These are phyloP conservation scores for Trametes hirsuta DNA, from an alignment of 1,284 basidiomycete species.

Conservation along the genomic window DNA sequence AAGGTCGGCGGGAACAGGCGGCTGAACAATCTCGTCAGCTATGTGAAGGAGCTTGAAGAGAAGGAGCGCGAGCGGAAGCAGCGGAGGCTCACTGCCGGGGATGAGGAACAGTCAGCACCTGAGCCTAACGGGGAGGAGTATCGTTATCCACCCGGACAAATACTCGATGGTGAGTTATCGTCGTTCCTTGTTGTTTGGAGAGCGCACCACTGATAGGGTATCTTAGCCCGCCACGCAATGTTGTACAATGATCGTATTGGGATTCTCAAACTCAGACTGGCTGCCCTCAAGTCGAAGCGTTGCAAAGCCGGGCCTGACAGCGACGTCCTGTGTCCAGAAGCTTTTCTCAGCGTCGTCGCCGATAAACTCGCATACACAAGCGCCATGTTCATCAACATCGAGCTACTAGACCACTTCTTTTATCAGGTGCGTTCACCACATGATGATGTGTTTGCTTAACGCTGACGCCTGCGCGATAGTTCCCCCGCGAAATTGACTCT, in stretches of 20 bases:
- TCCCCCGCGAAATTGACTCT: conserved; percentile 98
- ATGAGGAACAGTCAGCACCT: conserved; percentile 35
- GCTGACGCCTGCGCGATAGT: conserved; percentile 50
- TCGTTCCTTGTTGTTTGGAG: neutral
- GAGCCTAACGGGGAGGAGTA: conserved; percentile 46
- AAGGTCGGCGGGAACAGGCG: conserved; percentile 86
- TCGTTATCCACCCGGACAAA: conserved; percentile 88
- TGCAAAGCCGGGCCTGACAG: conserved; percentile 88
- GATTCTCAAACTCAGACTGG: conserved; percentile 84
- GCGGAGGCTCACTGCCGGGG: conserved; percentile 45
- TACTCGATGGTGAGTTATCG: conserved; percentile 79
- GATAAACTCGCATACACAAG: conserved; percentile 97
- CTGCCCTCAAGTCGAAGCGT: conserved; percentile 84
- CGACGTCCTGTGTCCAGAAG: conserved; percentile 93
- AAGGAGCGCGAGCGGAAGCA: conserved; percentile 72
- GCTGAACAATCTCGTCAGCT: conserved; percentile 77
- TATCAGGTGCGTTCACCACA: conserved; percentile 67
- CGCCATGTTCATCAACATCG: conserved; percentile 98
- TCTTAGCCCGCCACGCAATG: conserved; percentile 86
- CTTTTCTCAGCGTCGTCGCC: conserved; percentile 95
- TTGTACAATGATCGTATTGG: conserved; percentile 82
- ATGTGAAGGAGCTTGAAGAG: conserved; percentile 86
- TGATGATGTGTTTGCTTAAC: neutral
- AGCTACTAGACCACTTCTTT: conserved; percentile 97
- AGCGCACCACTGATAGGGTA: conserved; percentile 6